A percentile compares a stretch with the other conserved stretches of the same genome.
Conservation (phyloP, 2,329 filamentous ascomycete species). For the Stachybotrys chlorohalonatus region DNA sequence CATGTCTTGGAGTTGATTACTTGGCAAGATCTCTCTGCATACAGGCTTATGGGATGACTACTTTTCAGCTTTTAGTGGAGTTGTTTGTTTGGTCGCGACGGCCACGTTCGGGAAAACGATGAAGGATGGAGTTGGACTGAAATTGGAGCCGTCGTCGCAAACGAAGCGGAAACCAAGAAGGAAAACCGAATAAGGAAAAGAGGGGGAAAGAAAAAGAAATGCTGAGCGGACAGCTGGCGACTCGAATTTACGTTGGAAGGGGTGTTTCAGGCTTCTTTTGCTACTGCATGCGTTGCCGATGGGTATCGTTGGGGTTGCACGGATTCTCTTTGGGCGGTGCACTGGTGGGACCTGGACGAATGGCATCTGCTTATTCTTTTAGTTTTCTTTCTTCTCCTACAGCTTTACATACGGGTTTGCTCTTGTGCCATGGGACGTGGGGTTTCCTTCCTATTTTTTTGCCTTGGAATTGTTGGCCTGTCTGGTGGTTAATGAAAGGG, state of each 20-base stretch:
- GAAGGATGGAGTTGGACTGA: no score
- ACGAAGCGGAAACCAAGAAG: neutral
- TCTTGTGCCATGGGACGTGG: neutral
- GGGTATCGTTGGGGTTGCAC: neutral
- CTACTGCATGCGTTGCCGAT: neutral
- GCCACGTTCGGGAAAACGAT: no score
- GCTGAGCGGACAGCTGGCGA: neutral
- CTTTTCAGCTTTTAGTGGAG: no score
- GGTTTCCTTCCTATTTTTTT: no score
- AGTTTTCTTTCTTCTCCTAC: neutral
- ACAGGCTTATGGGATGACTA: no score
- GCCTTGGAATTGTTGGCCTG: no score
- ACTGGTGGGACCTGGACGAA: neutral
- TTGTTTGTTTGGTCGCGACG: no score
- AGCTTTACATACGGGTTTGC: no score
- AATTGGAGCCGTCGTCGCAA: neutral
- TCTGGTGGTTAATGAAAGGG: neutral
- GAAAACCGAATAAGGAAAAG: neutral
- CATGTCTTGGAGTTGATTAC: no score
- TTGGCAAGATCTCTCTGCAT: no score
- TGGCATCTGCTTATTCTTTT: neutral
- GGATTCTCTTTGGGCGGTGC: neutral
- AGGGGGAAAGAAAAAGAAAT: neutral
- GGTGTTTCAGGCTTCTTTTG: neutral
- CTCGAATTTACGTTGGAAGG: neutral